A percentile compares a stretch with the other conserved stretches of the same genome.
These are phyloP conservation scores for Vitis hybrid DNA, from an alignment of 177 flowering plant species.

Conservation along the genomic window DNA sequence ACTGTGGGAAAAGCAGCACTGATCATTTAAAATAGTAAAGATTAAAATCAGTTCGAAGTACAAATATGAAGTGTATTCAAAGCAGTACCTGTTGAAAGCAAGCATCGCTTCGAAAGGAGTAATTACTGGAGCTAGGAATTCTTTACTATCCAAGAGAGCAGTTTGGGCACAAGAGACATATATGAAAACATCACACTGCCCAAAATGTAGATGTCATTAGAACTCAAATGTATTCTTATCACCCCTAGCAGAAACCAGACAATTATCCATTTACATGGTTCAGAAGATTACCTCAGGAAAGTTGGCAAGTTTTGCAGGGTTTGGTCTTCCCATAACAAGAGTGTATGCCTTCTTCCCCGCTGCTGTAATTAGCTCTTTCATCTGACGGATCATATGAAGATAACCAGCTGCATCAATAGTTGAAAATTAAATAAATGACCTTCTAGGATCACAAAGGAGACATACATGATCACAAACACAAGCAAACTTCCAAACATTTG, in stretches of 20 bases:
- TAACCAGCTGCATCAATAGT: slow-evolving; percentile 80
- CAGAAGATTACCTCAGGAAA: slow-evolving; percentile 75
- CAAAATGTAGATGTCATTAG: slow-evolving; percentile 14
- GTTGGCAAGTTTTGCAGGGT: slow-evolving; percentile 97
- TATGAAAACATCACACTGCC: slow-evolving; percentile 87
- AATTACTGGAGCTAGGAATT: slow-evolving; percentile 86
- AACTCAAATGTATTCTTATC: neutral
- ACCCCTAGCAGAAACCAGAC: neutral
- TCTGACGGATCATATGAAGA: slow-evolving; percentile 76
- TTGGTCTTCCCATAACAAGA: slow-evolving; percentile 91
- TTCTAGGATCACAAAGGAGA: slow-evolving; percentile 6
- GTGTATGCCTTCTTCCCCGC: slow-evolving; percentile 92
- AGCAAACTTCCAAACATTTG: neutral
- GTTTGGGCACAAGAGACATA: slow-evolving; percentile 94
- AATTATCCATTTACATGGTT: neutral
- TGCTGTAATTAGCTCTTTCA: slow-evolving; percentile 66
- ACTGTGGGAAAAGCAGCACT: no score
- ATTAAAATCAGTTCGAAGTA: neutral
- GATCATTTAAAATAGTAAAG: neutral
- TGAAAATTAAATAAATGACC: neutral
- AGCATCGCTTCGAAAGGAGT: slow-evolving; percentile 93
- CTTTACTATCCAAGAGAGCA: slow-evolving; percentile 96
- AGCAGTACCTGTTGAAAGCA: slow-evolving; percentile 77
- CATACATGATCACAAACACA: neutral
- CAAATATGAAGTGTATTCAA: neutral